Base-by-base conservation (phyloP, 306 rosid species). In the Psophocarpus tetragonolobus region DNA sequence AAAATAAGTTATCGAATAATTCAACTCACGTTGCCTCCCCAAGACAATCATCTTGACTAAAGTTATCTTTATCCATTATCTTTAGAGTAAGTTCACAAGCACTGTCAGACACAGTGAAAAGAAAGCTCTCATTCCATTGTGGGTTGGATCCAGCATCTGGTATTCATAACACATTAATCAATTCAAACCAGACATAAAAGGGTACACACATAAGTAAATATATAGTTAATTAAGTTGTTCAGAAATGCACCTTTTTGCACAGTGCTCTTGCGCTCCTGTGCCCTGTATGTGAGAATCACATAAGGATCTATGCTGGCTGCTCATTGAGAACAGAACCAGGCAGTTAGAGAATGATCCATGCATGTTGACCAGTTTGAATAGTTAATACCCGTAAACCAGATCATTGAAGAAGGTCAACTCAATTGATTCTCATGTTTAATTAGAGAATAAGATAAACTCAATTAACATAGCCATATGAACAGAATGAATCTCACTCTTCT, bases 51-150 rank as follows among this genome's bases (percentile, higher is more conserved):
- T 86, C 89, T 8, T 30, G n/a, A 13, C 2, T 76, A 60, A 33
- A 76, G n/a, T 73, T 76, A 23, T 83, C 85, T 68, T 83, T 86
- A 12, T 83, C 87, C 89, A 80, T 83, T 32, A 86, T 68, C 81
- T 15, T 83, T 13, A 83, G 65, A 23, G 6, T 60, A 23, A 83
- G 85, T 23, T 86, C 84, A 65, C 76, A 77, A n/a, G 74, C 48
- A 61, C 57, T 66, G 35, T 77, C 87, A 60, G 78, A 76, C 33
- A 86, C 47, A 67, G 85, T 86, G 82, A 86, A 86, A 67, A 83
- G 81, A 80, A 86, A 86, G 29, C 24, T 86, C 73, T 86, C 85
- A 73, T 86, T 80, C 87, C 89, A 86, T 33, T 77, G 75, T 26
- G 89, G 83, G 36, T 76, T 74, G 48, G 85, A 80, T 86, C 87